Evolutionary conservation across 2,329 filamentous ascomycete species (phyloP).

Genomic region (Fusarium avenaceum): DNA sequence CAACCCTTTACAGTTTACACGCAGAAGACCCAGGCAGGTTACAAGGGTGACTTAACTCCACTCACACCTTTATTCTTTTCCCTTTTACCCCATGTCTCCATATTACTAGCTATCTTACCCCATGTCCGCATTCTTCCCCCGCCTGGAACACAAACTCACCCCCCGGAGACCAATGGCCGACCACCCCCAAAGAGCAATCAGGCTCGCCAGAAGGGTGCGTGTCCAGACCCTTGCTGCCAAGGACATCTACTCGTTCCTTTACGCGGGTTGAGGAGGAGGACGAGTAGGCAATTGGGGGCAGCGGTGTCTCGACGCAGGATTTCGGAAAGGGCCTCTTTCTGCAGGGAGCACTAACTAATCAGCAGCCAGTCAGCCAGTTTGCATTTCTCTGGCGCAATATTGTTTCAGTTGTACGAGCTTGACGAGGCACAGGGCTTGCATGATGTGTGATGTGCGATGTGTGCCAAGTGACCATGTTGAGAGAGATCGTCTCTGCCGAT

Average conservation of each 20-base stretch:
- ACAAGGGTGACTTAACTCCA: slow-evolving; percentile 15
- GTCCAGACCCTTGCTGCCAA: slow-evolving; percentile 30
- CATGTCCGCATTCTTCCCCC: slow-evolving; percentile 30
- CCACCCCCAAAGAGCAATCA: slow-evolving; percentile 39
- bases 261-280: background rate
- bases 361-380: background rate
- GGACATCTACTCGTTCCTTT: background rate
- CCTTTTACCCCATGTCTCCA: slow-evolving; percentile 25
- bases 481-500: slow-evolving; percentile 19
- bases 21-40: background rate
- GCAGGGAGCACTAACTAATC: slow-evolving; percentile 8
- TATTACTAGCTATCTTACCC: slow-evolving; percentile 23
- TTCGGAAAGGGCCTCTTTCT: slow-evolving; percentile 20
- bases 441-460: background rate
- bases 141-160: background rate
- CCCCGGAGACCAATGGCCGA: slow-evolving; percentile 38
- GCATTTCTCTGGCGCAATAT: slow-evolving; percentile 9
- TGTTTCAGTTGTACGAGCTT: slow-evolving; percentile 36
- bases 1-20: background rate
- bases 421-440: background rate
- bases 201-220: slow-evolving; percentile 7
- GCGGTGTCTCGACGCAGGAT: slow-evolving; percentile 29
- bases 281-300: too few relatives aligned
- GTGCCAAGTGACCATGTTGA: background rate
- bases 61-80: slow-evolving; percentile 14